These are phyloP conservation scores for Blastobotrys parvus DNA, from an alignment of 805 yeast genomes.

Conservation along the genomic window DNA sequence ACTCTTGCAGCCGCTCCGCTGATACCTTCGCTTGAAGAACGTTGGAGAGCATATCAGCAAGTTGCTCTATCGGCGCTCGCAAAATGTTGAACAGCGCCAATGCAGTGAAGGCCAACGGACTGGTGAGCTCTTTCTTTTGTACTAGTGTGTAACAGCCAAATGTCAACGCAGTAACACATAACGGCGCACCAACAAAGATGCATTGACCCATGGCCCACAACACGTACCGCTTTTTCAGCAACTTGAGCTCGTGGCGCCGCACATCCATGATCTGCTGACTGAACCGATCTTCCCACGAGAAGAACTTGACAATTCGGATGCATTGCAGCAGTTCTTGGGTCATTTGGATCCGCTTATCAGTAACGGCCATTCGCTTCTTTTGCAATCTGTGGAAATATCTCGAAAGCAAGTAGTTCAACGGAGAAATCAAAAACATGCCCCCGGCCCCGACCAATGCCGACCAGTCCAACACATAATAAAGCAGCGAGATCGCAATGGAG, in stretches of 20 bases:
- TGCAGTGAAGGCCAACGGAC: conserved; percentile 92
- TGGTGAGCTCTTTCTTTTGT: conserved; percentile 63
- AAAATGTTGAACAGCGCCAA: conserved; percentile 77
- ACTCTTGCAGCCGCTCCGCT: conserved; percentile 74
- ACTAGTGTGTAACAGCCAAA: conserved; percentile 74
- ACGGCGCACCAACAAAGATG: conserved; percentile 77
- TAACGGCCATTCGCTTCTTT: conserved; percentile 60
- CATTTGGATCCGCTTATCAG: conserved; percentile 90
- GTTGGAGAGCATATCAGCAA: conserved; percentile 80
- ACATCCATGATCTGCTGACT: conserved; percentile 58
- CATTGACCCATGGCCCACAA: conserved; percentile 62
- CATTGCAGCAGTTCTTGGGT: conserved; percentile 88
- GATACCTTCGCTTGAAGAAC: conserved; percentile 93
- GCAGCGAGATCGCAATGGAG: conserved; percentile 52
- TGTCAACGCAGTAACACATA: conserved; percentile 68
- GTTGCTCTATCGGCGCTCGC: conserved; percentile 81
- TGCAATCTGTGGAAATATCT: conserved; percentile 55
- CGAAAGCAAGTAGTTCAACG: conserved; percentile 65
- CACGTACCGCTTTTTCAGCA: conserved; percentile 49
- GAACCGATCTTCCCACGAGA: conserved; percentile 92
- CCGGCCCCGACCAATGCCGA: conserved; percentile 78
- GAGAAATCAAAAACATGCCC: conserved; percentile 56
- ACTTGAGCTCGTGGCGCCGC: conserved; percentile 63
- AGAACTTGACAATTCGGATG: conserved; percentile 86
- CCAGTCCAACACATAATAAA: conserved; percentile 73